Base-by-base conservation (phyloP, 2,329 filamentous ascomycete genomes). In the Trichoderma sp. region DNA sequence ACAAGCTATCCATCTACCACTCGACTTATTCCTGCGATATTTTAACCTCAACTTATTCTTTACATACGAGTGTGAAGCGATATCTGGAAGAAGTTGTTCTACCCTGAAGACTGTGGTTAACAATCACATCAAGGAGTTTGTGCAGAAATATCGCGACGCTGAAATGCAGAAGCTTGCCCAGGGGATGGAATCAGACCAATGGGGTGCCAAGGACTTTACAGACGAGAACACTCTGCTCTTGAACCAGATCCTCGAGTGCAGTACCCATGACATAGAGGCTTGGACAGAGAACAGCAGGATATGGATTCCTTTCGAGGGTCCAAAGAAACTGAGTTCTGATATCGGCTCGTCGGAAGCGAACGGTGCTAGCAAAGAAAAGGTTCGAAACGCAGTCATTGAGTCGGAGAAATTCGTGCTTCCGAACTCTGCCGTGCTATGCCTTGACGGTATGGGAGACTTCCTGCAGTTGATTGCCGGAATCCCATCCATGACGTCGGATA, bases 371-470 rank as follows among this genome's bases (percentile, higher is more conserved):
- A 93, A 92, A 77, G 86, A 90, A 70, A 93, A 91, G 81, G 85
- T 85, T 5, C 88, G 92, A 57, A 88, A 88, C 47, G 96, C 96
- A 1, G 84, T 90, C 6, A 92, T 99, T 67, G 95, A 98, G 73
- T 90, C 91, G 30, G 93, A 97, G 78, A 91, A 89, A 68, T 98
- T 94, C 79, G 90, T 97, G 70, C 88, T 99, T 12, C 94, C 96
- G 0, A 88, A 92, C 68, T 97, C 94, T 6, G 95, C 94, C 0
- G 86, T 95, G 36, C 85, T 93, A 1, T 95, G 96, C 74, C 87
- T 99, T 69, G 88, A 90, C 71, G 94, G 93, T 65, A 91, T 98
- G 74, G 91, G 93, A 72, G 88, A 91, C 17, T 97, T 97, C 80
- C 86, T 97, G 74, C 92, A 93, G 73, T 87, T 99, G 4, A 91